Evolutionary conservation across 768 basidiomycete species (phyloP), one percentile per base, ranked within the genome.

Genomic region (Russula sp.): DNA sequence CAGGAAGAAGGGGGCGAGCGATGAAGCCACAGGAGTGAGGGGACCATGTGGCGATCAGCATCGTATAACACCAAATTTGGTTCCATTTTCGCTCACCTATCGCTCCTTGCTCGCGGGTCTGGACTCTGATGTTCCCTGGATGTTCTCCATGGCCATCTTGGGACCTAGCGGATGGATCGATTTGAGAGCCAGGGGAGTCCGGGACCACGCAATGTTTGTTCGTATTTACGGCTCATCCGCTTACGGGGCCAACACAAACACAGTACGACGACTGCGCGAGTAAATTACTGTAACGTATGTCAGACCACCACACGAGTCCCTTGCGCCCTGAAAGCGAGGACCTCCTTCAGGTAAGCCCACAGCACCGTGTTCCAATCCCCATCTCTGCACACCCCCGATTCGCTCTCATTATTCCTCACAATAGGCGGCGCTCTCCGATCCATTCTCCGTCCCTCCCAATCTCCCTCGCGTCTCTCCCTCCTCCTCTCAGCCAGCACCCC

Each of bases 391-490:
- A 3, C 0, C 9, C 0, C 5, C 2, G 18, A n/a, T 16, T 29
- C 7, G 18, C 2, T 20, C 10, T 18, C 20, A 42, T 3, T 29
- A 42, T 3, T 29, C 25, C 25, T 29, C 25, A n/a, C 25, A 3
- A 29, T 29, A 68, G 67, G 67, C 67, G 7, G 67, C 67, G 3
- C 66, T 68, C 59, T 52, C 53, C 9, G 64, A 61, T 36, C 63
- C 66, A 20, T 65, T 65, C 66, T 59, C 60, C 45, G 55, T 49
- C 53, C 18, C 55, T 36, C 14, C 58, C 32, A 43, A 57, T 35
- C 41, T 66, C 42, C 57, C 63, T 29, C 65, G 46, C 65, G 45
- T 56, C 50, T 46, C 58, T 32, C 53, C 60, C 39, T 51, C 60
- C 39, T 51, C 60, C 7, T 29, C 60, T 5, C 48, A 58, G 18